phyloP scores from a whole-genome alignment of 176 grass and related monocot genomes.

The Typha latifolia region DNA sequence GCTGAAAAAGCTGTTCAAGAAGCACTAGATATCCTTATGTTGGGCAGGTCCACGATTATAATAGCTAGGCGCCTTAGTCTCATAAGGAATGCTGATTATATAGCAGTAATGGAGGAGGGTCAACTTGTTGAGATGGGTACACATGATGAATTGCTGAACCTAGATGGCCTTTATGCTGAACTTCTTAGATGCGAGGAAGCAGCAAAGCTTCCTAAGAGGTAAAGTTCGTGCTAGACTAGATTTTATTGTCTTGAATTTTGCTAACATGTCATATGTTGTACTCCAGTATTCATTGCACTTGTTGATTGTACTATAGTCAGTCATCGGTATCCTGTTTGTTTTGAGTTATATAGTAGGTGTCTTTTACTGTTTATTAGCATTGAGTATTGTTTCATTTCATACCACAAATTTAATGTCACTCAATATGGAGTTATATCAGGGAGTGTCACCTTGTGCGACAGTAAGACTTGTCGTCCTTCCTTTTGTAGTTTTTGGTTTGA shows the following conservation, averaged over 20 bases:
- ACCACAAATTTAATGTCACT: neutral
- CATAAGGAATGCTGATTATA: conserved; percentile 97
- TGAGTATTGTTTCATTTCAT: neutral
- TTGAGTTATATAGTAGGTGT: neutral
- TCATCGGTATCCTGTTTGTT: neutral
- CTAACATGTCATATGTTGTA: neutral
- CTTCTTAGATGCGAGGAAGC: conserved; percentile 97
- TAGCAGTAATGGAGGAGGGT: conserved; percentile 98
- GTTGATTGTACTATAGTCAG: neutral
- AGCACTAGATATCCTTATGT: conserved; percentile 97
- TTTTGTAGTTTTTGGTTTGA: too few species aligned
- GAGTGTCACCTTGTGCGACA: too few species aligned
- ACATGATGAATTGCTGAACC: conserved; percentile 84
- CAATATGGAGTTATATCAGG: neutral
- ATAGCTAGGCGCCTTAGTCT: conserved; percentile 94
- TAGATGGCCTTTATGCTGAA: conserved; percentile 93
- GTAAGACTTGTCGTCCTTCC: too few species aligned
- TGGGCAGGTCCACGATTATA: conserved; percentile 99
- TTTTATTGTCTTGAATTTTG: neutral
- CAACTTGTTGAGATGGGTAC: conserved; percentile 99
- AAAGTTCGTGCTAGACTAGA: conserved; percentile 10
- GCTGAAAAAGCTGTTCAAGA: conserved; percentile 95
- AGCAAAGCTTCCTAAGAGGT: conserved; percentile 96
- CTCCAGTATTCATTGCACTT: neutral
- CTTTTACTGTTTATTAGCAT: neutral